Evolutionary conservation across 345 rosid genomes (phyloP), one percentile per base, ranked within the genome.

Genomic region (Theobroma cacao): DNA sequence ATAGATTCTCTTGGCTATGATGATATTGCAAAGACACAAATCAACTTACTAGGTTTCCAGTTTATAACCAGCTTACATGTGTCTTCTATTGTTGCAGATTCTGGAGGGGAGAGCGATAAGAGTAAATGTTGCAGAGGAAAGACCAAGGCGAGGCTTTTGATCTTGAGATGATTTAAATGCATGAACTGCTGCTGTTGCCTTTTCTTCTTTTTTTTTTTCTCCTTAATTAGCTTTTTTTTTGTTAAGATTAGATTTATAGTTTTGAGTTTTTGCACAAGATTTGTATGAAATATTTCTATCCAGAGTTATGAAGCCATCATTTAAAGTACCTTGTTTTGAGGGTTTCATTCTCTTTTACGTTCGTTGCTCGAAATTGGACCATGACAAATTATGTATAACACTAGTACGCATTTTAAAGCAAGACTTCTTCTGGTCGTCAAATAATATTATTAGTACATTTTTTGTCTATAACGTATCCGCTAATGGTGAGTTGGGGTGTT

Each of bases 51-150:
- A 24, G 17, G 22, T 56, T 81, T 47, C 41, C 69, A 63, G 36
- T 76, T 59, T 48, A 10, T 69, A 26, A 75, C 20, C 20, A 14
- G 40, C 38, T 26, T 3, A 40, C 50, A 5, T 26, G 34, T 24
- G 2, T 34, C n/a, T 28, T 70, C 13, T 61, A 74, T 43, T 75
- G 58, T 76, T 88, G 84, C 90, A 95, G 98, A 88, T 73, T 82
- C 76, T 95, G 83, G 94, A 93, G n/a, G 98, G 98, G 68, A 90
- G 98, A 84, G 88, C 98, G 26, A 85, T 95, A 80, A 89, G 97
- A 84, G 98, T 95, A 71, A 93, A 95, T 75, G 89, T 89, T 38
- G 98, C 98, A 0, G 95, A 89, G 80, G 90, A 91, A 62, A 90
- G 97, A 79, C 92, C 88, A 28, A 92, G 97, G 83, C 91, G 94